Evolutionary conservation across 306 rosid species (phyloP).

Genomic region (Rosa persica): DNA sequence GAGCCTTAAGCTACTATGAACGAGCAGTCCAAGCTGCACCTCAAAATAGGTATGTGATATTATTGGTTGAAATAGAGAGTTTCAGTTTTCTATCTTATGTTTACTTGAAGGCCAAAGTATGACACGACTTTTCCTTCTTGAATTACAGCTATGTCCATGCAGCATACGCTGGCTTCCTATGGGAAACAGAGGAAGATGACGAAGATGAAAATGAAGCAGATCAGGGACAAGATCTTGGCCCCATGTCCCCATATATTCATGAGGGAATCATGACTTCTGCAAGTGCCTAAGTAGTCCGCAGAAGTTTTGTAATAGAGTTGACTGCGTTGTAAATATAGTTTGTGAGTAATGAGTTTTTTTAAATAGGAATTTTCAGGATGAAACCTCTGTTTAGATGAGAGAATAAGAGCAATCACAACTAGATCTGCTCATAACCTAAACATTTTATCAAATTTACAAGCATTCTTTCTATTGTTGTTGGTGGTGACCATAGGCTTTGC

Average conservation of each 20-base stretch:
- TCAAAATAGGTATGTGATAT: constrained; percentile 52
- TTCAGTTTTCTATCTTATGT: neutral
- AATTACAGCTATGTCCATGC: constrained; percentile 82
- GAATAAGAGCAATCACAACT: neutral
- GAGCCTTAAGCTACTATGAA: constrained; percentile 68
- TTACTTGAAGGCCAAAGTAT: neutral
- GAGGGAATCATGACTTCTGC: constrained; percentile 52
- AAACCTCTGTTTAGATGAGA: neutral
- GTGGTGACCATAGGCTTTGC: neutral
- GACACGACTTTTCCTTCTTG: constrained; percentile 15
- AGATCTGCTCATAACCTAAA: neutral
- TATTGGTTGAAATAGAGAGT: neutral
- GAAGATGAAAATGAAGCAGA: constrained; percentile 23
- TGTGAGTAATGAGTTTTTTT: neutral
- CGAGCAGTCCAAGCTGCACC: constrained; percentile 82
- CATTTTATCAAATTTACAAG: neutral
- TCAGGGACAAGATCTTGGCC: constrained; percentile 8
- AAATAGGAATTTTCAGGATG: neutral
- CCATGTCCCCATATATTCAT: constrained; percentile 28
- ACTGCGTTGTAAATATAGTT: neutral
- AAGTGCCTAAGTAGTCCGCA: constrained; percentile 25
- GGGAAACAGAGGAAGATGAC: constrained; percentile 68
- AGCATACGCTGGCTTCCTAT: constrained; percentile 80
- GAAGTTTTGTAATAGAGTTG: neutral
- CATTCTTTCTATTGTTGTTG: neutral